Percentiles rank a stretch among this genome's conserved stretches.
Evolutionary conservation across 2,329 filamentous ascomycete genomes (phyloP).

Genomic region (Cladosporium phlei): DNA sequence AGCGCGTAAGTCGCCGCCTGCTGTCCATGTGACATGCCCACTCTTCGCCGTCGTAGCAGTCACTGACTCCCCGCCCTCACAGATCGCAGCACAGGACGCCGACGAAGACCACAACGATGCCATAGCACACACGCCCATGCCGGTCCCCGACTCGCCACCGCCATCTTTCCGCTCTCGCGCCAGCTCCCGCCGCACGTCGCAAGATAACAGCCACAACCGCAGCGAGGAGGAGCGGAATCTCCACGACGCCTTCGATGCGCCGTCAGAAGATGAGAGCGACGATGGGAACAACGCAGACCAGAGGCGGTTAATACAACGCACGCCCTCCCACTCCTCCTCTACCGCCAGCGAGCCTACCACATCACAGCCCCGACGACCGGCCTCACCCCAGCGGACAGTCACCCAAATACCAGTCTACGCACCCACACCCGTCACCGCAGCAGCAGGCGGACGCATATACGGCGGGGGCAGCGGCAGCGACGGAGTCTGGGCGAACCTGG

Average conservation of each 20-base stretch:
- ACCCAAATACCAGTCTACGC: conserved; percentile 53
- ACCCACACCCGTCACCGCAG: conserved; percentile 28
- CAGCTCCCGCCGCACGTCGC: conserved; percentile 60
- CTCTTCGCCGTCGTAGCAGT: conserved; percentile 1
- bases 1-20: conserved; percentile 24
- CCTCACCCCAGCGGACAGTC: conserved; percentile 42
- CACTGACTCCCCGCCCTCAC: conserved; percentile 17
- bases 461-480: conserved; percentile 73
- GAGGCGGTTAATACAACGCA: conserved; percentile 70
- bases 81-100: conserved; percentile 40
- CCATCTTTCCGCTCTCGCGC: conserved; percentile 86
- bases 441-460: conserved; percentile 51
- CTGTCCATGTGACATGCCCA: conserved; percentile 12
- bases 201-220: conserved; percentile 46
- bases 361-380: conserved; percentile 27
- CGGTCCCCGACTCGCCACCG: conserved; percentile 46
- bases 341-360: not conserved
- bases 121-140: conserved; percentile 30
- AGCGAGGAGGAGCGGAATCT: conserved; percentile 71
- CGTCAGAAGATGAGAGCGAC: conserved; percentile 60
- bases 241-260: conserved; percentile 79
- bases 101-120: conserved; percentile 35
- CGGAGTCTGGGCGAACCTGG: conserved; percentile 93
- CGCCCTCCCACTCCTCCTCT: conserved; percentile 1
- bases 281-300: conserved; percentile 65